A percentile compares a stretch with the other conserved stretches of the same genome.
Conservation (phyloP, 345 rosid species). For the Eucalyptus pauciflora region DNA sequence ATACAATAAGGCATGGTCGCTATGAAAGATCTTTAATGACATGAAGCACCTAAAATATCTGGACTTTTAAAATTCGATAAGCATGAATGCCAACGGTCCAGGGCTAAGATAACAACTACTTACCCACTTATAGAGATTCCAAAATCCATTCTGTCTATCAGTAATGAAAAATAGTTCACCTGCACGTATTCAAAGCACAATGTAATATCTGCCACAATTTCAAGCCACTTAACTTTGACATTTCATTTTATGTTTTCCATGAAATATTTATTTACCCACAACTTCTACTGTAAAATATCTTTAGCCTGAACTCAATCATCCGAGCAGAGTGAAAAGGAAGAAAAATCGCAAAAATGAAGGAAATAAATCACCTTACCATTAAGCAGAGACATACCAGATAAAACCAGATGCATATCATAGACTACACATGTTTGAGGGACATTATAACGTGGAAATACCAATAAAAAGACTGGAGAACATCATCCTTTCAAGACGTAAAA, state of each 20-base stretch:
- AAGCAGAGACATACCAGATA: background rate
- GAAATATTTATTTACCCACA: background rate
- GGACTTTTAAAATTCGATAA: background rate
- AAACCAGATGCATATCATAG: background rate
- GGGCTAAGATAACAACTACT: background rate
- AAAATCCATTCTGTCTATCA: slow-evolving; percentile 74
- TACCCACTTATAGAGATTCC: slow-evolving; percentile 96
- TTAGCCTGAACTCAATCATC: background rate
- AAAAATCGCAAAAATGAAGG: background rate
- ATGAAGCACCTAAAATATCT: background rate
- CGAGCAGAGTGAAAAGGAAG: background rate
- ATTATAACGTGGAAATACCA: background rate
- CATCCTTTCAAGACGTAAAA: background rate
- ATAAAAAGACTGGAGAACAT: background rate
- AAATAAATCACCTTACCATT: background rate
- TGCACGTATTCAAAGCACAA: slow-evolving; percentile 17
- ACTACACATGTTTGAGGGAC: background rate
- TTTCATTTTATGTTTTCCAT: background rate
- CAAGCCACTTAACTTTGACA: background rate
- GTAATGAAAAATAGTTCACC: slow-evolving; percentile 80
- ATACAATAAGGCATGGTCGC: background rate
- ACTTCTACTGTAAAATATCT: background rate
- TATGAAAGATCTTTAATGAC: background rate
- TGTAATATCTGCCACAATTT: background rate
- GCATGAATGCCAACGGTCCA: background rate